Evolutionary conservation across 2,329 filamentous ascomycete species (phyloP), one percentile per base, ranked within the genome.

Genomic region (Alternaria rosae): DNA sequence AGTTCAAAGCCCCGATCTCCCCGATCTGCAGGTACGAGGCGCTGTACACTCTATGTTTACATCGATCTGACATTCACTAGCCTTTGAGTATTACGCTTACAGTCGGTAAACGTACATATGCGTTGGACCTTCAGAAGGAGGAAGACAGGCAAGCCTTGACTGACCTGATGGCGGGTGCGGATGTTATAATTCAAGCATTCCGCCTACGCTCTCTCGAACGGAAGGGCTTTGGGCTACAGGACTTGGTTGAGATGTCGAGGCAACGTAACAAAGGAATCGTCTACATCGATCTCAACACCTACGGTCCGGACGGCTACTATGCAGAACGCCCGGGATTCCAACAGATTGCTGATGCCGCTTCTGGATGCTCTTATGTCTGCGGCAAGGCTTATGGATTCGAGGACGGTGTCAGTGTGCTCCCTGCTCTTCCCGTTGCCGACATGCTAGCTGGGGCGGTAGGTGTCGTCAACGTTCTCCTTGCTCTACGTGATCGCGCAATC

Each of bases 111-210:
- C 76, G 5, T 67, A 69, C 10, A 70, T 87, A 8, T 82, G 87
- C 28, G 64, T 78, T 86, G 15, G 62, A 68, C 35, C 82, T 82
- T 21, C 23, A 55, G 7, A 53, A 55, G 4, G 35, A 43, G 8
- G 47, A 47, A 6, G 67, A 67, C 17, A 73, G 73, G 28, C 66
- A 69, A 3, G 70, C 80, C 5, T 68, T 85, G 1, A 70, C 71
- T 6, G 66, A 71, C 3, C 77, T 86, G 1, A 66, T 86, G 17
- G 67, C 67, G 6, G 81, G 84, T 4, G 83, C 80, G 4, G 85
- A 87, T 64, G 80, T 86, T 50, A 81, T 86, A 56, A 68, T 87
- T 30, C 81, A 86, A 54, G 85, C 85, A 12, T 87, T 84, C 76
- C 79, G 85, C 9, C 79, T 80, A 9, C 80, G 79, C 7, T 77